phyloP scores from a whole-genome alignment of 345 rosid species.

The Salix udensis region DNA sequence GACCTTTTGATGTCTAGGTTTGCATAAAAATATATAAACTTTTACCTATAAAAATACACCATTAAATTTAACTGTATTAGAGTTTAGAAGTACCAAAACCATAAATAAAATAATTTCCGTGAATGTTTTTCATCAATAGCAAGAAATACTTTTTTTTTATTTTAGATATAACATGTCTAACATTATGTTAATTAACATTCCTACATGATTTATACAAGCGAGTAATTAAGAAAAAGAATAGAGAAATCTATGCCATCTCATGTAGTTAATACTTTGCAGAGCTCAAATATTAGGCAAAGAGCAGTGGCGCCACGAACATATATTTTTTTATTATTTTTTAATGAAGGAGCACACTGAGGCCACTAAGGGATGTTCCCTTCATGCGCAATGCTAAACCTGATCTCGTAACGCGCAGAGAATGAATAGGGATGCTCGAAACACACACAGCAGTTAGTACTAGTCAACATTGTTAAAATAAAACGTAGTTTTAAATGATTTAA shows the following conservation, averaged over 20 bases:
- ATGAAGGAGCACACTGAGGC: constrained; percentile 12
- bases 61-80: too few species aligned
- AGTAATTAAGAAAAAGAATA: background rate
- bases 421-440: constrained; percentile 27
- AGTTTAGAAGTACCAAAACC: too few species aligned
- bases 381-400: background rate
- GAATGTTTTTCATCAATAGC: too few species aligned
- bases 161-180: too few species aligned
- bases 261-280: background rate
- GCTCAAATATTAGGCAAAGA: background rate
- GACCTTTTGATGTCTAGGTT: too few species aligned
- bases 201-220: background rate
- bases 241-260: background rate
- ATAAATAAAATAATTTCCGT: too few species aligned
- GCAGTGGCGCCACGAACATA: background rate
- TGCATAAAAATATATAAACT: too few species aligned
- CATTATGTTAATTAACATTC: too few species aligned
- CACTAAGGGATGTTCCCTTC: constrained; percentile 23
- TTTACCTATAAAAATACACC: too few species aligned
- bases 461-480: background rate
- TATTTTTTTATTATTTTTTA: background rate
- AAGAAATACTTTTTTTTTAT: too few species aligned
- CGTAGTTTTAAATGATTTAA: background rate
- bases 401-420: constrained; percentile 19
- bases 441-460: background rate